Conservation (phyloP, 2,329 filamentous ascomycete genomes). For the Aspergillus sp. region DNA sequence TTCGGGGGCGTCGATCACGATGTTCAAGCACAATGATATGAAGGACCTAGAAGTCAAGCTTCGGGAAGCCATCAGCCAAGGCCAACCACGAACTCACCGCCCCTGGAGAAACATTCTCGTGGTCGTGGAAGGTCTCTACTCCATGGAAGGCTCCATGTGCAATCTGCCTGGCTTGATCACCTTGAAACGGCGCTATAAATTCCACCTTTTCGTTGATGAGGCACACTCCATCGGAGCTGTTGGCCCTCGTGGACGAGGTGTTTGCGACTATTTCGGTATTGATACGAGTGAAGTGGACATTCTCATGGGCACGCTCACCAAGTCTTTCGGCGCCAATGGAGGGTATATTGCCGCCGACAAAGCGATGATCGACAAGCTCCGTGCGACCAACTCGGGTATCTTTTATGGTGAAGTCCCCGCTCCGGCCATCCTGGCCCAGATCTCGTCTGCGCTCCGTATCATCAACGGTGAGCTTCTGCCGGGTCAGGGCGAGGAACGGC, state of each 20-base stretch:
- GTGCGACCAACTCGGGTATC: conserved; percentile 79
- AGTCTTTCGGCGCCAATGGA: conserved; percentile 97
- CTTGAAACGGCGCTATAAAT: conserved; percentile 95
- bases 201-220: conserved; percentile 91
- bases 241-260: conserved; percentile 81
- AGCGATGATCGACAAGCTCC: conserved; percentile 86
- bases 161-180: conserved; percentile 86
- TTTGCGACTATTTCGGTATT: conserved; percentile 95
- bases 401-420: conserved; percentile 84
- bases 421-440: conserved; percentile 87
- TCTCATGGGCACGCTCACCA: conserved; percentile 96
- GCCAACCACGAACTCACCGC: conserved; percentile 94
- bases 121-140: conserved; percentile 94
- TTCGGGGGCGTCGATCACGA: conserved; percentile 89
- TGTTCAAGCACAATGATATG: conserved; percentile 99
- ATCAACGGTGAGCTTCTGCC: conserved; percentile 85
- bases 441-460: conserved; percentile 78
- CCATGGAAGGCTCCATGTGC: conserved; percentile 99
- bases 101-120: conserved; percentile 99
- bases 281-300: conserved; percentile 87
- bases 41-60: conserved; percentile 77
- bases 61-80: conserved; percentile 90
- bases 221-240: conserved; percentile 94
- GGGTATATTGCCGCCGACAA: conserved; percentile 92
- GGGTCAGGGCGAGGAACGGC: conserved; percentile 90